phyloP scores from a whole-genome alignment of 2,329 filamentous ascomycete species.

The Penicillium thymicola region DNA sequence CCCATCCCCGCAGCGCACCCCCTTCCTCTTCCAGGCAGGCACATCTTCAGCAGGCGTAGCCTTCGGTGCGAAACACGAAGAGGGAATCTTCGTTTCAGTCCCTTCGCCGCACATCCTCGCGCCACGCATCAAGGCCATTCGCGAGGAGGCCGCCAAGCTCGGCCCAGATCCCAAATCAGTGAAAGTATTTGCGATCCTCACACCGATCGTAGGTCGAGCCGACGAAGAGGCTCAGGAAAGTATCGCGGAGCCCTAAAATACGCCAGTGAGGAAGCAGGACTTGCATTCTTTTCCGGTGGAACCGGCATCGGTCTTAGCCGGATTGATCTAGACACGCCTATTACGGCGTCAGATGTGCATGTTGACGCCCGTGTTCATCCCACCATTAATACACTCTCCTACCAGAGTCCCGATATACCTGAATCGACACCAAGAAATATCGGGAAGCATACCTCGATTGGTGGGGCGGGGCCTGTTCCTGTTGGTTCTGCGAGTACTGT shows the following conservation, averaged over 20 bases:
- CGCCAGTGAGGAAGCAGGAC: neutral
- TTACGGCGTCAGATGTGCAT: slow-evolving; percentile 9
- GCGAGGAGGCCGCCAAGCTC: neutral
- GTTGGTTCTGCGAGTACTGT: slow-evolving; percentile 17
- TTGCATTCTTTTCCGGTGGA: neutral
- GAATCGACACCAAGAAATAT: slow-evolving; percentile 11
- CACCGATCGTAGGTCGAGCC: neutral
- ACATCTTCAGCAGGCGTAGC: neutral
- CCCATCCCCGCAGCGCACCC: slow-evolving; percentile 40
- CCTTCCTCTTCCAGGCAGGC: slow-evolving; percentile 42
- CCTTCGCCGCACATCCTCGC: slow-evolving; percentile 17
- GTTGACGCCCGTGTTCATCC: slow-evolving; percentile 8
- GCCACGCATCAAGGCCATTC: neutral
- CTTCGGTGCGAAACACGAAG: slow-evolving; percentile 1
- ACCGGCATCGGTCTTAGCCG: neutral
- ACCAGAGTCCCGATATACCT: slow-evolving; percentile 7
- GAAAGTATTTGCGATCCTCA: neutral
- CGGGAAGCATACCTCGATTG: slow-evolving; percentile 15
- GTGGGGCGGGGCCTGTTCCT: slow-evolving; percentile 14
- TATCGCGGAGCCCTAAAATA: neutral
- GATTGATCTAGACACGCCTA: neutral
- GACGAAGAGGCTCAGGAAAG: neutral
- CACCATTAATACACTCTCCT: slow-evolving; percentile 1
- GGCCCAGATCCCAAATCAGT: neutral
- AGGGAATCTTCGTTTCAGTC: neutral